Evolutionary conservation across 768 basidiomycete genomes (phyloP).

Genomic region (Tricholoma sp.): DNA sequence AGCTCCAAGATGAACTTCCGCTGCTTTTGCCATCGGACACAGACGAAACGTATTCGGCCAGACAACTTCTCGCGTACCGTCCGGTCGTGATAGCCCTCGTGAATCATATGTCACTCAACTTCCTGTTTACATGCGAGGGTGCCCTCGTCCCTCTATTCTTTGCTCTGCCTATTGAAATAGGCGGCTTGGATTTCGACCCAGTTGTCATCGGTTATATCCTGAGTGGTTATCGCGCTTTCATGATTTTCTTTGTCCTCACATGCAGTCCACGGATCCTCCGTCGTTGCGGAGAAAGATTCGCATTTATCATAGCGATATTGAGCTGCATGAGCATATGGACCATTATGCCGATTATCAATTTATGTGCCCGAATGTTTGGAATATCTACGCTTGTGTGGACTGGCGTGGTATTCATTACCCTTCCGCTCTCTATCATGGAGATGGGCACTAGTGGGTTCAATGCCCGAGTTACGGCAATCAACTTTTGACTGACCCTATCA

Average conservation of each 20-base stretch:
- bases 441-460: constrained; percentile 6
- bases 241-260: constrained; percentile 46
- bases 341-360: neutral
- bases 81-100: constrained; percentile 43
- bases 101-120: constrained; percentile 48
- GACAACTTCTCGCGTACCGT: neutral
- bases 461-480: neutral
- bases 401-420: neutral
- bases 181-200: constrained; percentile 50
- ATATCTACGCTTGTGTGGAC: neutral
- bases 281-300: constrained; percentile 40
- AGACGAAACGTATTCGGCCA: neutral
- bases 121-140: constrained; percentile 36
- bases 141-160: constrained; percentile 51
- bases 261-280: constrained; percentile 43
- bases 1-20: neutral
- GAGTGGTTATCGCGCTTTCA: constrained; percentile 40
- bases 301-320: constrained; percentile 36
- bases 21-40: neutral
- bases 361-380: neutral
- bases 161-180: constrained; percentile 45
- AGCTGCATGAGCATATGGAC: constrained; percentile 30
- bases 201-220: constrained; percentile 47
- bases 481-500: neutral
- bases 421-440: constrained; percentile 7